phyloP scores from a whole-genome alignment of 148 eudicot genomes.

The Rhododendron mucronatum region DNA sequence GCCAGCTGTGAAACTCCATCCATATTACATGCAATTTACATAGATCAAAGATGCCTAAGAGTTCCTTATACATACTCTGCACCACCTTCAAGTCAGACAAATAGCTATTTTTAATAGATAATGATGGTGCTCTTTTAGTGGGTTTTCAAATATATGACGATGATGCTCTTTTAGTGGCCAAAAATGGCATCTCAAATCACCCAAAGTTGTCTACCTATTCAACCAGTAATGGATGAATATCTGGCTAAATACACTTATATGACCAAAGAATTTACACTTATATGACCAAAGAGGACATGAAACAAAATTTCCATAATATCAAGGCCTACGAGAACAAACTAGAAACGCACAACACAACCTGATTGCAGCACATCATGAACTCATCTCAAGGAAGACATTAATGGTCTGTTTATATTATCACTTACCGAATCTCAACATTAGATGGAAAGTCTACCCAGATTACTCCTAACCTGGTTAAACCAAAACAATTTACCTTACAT shows the following conservation, averaged over 20 bases:
- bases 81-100: neutral
- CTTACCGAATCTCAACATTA: neutral
- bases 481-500: conserved; percentile 43
- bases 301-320: neutral
- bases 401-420: neutral
- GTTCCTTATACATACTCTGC: neutral
- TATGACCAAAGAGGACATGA: neutral
- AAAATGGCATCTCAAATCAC: conserved; percentile 2
- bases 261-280: neutral
- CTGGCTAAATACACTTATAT: neutral
- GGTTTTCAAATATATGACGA: neutral
- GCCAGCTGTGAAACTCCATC: neutral
- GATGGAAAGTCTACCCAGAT: neutral
- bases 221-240: neutral
- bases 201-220: neutral
- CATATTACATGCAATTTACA: neutral
- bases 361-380: neutral
- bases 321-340: neutral
- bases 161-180: neutral
- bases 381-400: neutral
- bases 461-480: neutral
- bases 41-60: neutral
- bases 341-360: neutral
- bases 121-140: neutral
- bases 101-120: neutral